phyloP scores from a whole-genome alignment of 2,329 filamentous ascomycete species.

The Fusarium penzigii region DNA sequence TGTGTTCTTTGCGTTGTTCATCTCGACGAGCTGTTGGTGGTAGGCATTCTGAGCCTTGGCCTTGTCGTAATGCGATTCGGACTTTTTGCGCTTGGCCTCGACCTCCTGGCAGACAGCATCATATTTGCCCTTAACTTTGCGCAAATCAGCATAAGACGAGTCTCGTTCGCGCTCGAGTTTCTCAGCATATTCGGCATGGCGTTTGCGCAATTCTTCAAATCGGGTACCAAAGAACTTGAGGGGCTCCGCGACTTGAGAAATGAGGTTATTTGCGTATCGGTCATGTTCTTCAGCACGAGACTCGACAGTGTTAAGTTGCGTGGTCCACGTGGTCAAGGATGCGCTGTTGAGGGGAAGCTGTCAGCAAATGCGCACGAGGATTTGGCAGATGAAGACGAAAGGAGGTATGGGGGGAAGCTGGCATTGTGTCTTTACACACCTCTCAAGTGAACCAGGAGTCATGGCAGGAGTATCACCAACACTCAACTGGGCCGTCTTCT shows the following conservation, averaged over 20 bases:
- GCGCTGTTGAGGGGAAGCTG: conserved; percentile 56
- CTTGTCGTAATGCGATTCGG: conserved; percentile 92
- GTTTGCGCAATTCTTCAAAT: conserved; percentile 91
- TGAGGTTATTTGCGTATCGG: conserved; percentile 74
- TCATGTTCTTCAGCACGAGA: conserved; percentile 87
- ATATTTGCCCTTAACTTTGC: conserved; percentile 91
- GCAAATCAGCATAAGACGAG: conserved; percentile 76
- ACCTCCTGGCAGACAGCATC: conserved; percentile 92
- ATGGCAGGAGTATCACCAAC: conserved; percentile 91
- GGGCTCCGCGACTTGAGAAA: conserved; percentile 82
- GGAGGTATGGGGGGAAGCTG: background rate
- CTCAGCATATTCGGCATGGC: conserved; percentile 82
- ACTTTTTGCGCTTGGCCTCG: conserved; percentile 91
- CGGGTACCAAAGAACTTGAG: conserved; percentile 71
- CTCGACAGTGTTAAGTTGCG: conserved; percentile 88
- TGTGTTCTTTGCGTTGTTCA: conserved; percentile 98
- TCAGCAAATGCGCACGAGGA: conserved; percentile 9
- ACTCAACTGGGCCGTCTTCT: conserved; percentile 82
- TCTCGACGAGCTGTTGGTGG: conserved; percentile 88
- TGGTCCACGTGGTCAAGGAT: conserved; percentile 95
- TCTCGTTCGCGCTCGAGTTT: conserved; percentile 92
- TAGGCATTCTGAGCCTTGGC: conserved; percentile 88
- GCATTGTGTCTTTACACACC: conserved; percentile 44
- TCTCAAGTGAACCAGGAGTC: conserved; percentile 94
- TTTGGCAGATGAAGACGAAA: background rate